Evolutionary conservation across 306 rosid species (phyloP).

Genomic region (Trifolium dubium): DNA sequence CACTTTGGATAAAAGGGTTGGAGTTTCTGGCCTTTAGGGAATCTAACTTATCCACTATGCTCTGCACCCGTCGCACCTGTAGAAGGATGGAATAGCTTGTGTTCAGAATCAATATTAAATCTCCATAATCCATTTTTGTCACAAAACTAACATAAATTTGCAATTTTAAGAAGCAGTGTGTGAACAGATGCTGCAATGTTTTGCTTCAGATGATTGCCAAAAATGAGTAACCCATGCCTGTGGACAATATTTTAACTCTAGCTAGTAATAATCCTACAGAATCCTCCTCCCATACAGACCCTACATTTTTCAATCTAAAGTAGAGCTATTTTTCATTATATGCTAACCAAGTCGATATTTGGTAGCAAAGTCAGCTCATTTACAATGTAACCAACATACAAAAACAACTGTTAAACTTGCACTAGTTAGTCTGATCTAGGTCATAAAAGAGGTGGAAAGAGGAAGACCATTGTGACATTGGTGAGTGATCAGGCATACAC

Average conservation of each 20-base stretch:
- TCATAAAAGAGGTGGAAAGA: background rate
- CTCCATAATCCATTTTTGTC: background rate
- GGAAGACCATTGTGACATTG: background rate
- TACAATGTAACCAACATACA: background rate
- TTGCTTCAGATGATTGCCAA: background rate
- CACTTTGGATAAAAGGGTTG: slow-evolving; percentile 47
- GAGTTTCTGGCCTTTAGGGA: slow-evolving; percentile 55
- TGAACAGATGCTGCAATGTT: background rate
- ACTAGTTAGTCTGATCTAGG: background rate
- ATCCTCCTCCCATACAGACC: too few species aligned
- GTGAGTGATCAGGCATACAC: background rate
- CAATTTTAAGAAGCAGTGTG: background rate
- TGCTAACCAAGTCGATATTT: background rate
- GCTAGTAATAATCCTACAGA: background rate
- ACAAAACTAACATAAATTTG: background rate
- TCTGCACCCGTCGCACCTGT: slow-evolving; percentile 64
- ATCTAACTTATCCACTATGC: slow-evolving; percentile 47
- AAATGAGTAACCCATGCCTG: background rate
- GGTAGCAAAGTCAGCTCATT: background rate
- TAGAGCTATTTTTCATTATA: background rate
- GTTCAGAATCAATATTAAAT: slow-evolving; percentile 21
- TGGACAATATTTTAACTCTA: background rate
- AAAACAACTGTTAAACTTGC: background rate
- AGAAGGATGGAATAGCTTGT: slow-evolving; percentile 23
- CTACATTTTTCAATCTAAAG: background rate